Evolutionary conservation across 495 filamentous ascomycete genomes (phyloP), one percentile per base, ranked within the genome.

Genomic region (Penicillium pulvis): DNA sequence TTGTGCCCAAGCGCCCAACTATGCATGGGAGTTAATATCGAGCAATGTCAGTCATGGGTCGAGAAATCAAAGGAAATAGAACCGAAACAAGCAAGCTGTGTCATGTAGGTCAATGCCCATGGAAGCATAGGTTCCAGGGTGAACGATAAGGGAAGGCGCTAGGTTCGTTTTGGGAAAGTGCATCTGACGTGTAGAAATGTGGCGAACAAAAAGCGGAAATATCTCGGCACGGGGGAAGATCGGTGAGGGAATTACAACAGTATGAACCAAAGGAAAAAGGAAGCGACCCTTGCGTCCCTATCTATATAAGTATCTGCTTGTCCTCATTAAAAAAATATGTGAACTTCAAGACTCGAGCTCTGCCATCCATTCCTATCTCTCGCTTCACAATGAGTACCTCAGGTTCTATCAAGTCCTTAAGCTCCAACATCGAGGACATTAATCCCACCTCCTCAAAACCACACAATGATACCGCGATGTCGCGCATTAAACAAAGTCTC

Each of bases 401-500:
- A 41, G 33, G 26, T 7, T 49, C 46, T 2, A 31, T 16, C 12
- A 17, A 17, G 12, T 49, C 46, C 5, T 8, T 14, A 24, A n/a
- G 20, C 20, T n/a, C 46, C 46, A 31, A 19, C 14, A 9, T 17
- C 8, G 24, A 31, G 46, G 14, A 16, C 0, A 24, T 31, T 10
- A 4, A 31, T 10, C 10, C 12, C 7, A 1, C 16, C 46, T 31
- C 46, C n/a, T n/a, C 16, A 17, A 17, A 28, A 16, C 14, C 30
- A 51, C 28, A 36, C 10, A 31, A 33, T n/a, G 16, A 5, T 14
- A 35, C 30, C 8, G 26, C 30, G 7, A 26, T 52, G 4, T 52
- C 31, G 9, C 49, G 64, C 26, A 30, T 69, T 7, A 66, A 61
- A 49, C 51, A 62, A 48, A 57, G 47, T 30, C 31, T 64, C 12